phyloP scores from a whole-genome alignment of 129 eudicot genomes.

The Artemisia argyi region DNA sequence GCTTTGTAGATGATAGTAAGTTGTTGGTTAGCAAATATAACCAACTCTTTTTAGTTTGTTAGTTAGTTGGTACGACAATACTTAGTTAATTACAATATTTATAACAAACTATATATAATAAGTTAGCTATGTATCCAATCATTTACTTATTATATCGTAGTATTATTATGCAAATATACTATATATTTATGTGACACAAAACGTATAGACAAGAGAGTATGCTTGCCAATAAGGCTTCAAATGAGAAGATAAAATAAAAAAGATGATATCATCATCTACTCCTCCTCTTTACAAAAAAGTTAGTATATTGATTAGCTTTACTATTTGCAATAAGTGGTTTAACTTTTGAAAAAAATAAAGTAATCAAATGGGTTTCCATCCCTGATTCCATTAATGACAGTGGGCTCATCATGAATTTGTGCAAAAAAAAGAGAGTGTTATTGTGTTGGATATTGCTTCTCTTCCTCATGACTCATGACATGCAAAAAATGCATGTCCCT shows the following conservation, averaged over 20 bases:
- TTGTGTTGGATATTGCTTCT: conserved; percentile 17
- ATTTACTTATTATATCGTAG: neutral
- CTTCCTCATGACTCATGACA: conserved; percentile 12
- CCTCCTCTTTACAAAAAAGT: conserved; percentile 27
- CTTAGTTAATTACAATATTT: too few species aligned
- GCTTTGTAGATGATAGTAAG: too few species aligned
- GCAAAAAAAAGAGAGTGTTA: conserved; percentile 14
- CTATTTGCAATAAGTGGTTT: conserved; percentile 32
- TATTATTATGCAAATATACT: neutral
- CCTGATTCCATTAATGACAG: conserved; percentile 43
- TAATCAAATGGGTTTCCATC: conserved; percentile 43
- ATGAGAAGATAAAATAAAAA: conserved; percentile 20
- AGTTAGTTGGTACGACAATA: too few species aligned
- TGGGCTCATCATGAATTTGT: conserved; percentile 30
- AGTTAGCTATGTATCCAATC: neutral
- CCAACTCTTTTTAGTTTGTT: too few species aligned
- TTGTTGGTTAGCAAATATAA: too few species aligned
- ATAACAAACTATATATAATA: too few species aligned
- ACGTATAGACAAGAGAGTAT: conserved; percentile 7
- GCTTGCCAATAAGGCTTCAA: conserved; percentile 19
- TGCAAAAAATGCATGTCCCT: conserved; percentile 12
- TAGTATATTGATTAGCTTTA: conserved; percentile 26
- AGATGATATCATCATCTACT: conserved; percentile 32
- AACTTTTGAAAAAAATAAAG: conserved; percentile 34
- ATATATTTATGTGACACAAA: conserved; percentile 4